These are phyloP conservation scores for Xylaria sp. DNA, from an alignment of 2,329 filamentous ascomycete species.

Conservation along the genomic window DNA sequence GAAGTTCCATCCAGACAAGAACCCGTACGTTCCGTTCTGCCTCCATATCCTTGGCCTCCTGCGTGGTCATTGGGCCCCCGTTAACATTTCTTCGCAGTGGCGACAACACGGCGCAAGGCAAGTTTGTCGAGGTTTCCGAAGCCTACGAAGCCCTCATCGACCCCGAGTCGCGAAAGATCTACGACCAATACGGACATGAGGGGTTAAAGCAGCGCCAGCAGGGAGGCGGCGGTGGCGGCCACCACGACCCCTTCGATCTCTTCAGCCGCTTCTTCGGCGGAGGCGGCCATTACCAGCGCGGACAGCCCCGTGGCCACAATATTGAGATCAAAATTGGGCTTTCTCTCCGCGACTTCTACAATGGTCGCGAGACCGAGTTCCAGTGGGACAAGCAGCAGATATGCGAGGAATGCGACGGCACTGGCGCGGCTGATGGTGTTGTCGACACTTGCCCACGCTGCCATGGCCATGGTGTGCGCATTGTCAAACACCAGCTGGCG, in stretches of 20 bases:
- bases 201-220: conserved; percentile 86
- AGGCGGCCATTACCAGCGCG: conserved; percentile 79
- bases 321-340: conserved; percentile 87
- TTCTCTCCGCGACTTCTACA: conserved; percentile 91
- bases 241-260: conserved; percentile 92
- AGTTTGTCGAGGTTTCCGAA: conserved; percentile 93
- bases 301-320: conserved; percentile 84
- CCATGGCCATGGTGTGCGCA: conserved; percentile 81
- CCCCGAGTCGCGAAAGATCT: conserved; percentile 82
- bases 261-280: conserved; percentile 98
- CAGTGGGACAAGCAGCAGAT: conserved; percentile 94
- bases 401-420: conserved; percentile 90
- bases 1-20: conserved; percentile 98
- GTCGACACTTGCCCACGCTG: conserved; percentile 85
- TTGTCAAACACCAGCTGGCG: conserved; percentile 91
- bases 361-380: conserved; percentile 86
- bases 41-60: neutral
- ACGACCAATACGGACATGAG: conserved; percentile 94
- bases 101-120: conserved; percentile 82
- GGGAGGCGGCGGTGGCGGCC: conserved; percentile 68
- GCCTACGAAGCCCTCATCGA: conserved; percentile 94
- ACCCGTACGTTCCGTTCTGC: conserved; percentile 75
- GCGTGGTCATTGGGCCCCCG: conserved; percentile 23
- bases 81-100: conserved; percentile 62
- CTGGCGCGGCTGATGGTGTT: conserved; percentile 82